Conservation (phyloP, 2,329 filamentous ascomycete genomes). For the Scytalidium lignicola region DNA sequence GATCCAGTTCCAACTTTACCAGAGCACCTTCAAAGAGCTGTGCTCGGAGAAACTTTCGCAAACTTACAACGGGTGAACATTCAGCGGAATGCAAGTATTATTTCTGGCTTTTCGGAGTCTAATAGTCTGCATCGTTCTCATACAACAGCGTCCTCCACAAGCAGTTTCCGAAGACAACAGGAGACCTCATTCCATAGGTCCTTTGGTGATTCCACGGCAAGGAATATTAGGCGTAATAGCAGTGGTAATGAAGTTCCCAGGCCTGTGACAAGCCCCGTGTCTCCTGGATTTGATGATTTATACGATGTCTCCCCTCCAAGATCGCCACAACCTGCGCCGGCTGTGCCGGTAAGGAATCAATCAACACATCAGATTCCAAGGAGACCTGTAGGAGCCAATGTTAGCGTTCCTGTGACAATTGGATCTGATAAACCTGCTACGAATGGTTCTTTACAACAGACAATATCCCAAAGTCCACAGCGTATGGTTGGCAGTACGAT, state of each 20-base stretch:
- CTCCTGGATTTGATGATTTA: conserved; percentile 23
- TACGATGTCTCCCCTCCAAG: conserved; percentile 29
- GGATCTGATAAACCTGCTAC: conserved; percentile 6
- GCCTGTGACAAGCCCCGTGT: conserved; percentile 14
- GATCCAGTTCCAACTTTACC: conserved; percentile 39
- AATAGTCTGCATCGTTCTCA: conserved; percentile 19
- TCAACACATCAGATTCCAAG: conserved; percentile 16
- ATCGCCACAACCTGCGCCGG: conserved; percentile 18
- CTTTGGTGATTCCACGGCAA: conserved; percentile 31
- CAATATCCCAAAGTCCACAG: conserved; percentile 14
- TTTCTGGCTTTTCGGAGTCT: conserved; percentile 16
- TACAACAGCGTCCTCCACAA: conserved; percentile 14
- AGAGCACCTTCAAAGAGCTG: conserved; percentile 28
- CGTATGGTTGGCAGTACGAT: conserved; percentile 2
- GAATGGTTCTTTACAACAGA: conserved; percentile 15
- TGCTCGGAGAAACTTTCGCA: conserved; percentile 24
- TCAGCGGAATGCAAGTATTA: conserved; percentile 16
- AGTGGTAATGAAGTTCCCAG: conserved; percentile 21
- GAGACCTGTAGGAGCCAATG: conserved; percentile 16
- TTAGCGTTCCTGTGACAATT: conserved; percentile 1
- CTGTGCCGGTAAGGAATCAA: background rate
- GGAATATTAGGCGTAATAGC: conserved; percentile 17
- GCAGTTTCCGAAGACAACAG: background rate
- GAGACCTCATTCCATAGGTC: conserved; percentile 27
- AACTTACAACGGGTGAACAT: conserved; percentile 22